A percentile compares a stretch with the other conserved stretches of the same genome.
phyloP scores from a whole-genome alignment of 192 early-diverging fungal species.

The Entomortierella parvispora region DNA sequence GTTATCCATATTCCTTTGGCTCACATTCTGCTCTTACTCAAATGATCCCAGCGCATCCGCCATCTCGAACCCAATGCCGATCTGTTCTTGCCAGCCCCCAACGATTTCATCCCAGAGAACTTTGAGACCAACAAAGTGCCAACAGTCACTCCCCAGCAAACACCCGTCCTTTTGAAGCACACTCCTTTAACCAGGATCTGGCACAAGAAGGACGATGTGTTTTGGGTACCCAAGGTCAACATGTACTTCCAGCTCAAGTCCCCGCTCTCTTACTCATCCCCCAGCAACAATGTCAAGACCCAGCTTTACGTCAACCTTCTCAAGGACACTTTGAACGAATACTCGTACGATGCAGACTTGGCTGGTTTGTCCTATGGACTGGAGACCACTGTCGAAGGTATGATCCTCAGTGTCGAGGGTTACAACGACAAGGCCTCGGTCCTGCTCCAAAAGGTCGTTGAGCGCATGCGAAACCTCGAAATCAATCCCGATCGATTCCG shows the following conservation, averaged over 20 bases:
- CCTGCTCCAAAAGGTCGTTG: slow-evolving; percentile 76
- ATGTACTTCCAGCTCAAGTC: slow-evolving; percentile 75
- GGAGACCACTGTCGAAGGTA: slow-evolving; percentile 75
- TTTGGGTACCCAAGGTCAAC: slow-evolving; percentile 89
- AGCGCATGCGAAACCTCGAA: slow-evolving; percentile 70
- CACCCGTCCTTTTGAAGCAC: slow-evolving; percentile 66
- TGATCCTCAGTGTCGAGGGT: slow-evolving; percentile 77
- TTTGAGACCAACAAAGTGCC: slow-evolving; percentile 71
- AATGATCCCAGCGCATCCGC: slow-evolving; percentile 59
- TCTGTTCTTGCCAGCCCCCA: slow-evolving; percentile 75
- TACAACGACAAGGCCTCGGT: slow-evolving; percentile 89
- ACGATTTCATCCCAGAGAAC: slow-evolving; percentile 88
- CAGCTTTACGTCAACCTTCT: slow-evolving; percentile 81
- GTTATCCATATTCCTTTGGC: no score
- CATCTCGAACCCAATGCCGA: slow-evolving; percentile 60
- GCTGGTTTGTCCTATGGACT: slow-evolving; percentile 86
- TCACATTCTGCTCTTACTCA: no score
- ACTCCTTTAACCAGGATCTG: slow-evolving; percentile 75
- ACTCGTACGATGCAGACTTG: slow-evolving; percentile 90
- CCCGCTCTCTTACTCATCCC: slow-evolving; percentile 82
- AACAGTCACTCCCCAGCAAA: slow-evolving; percentile 16
- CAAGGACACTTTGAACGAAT: slow-evolving; percentile 86
- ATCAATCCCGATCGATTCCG: slow-evolving; percentile 80
- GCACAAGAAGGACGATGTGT: slow-evolving; percentile 96
- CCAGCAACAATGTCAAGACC: slow-evolving; percentile 74